phyloP scores from a whole-genome alignment of 2,329 filamentous ascomycete species.

The Microsporum canis region DNA sequence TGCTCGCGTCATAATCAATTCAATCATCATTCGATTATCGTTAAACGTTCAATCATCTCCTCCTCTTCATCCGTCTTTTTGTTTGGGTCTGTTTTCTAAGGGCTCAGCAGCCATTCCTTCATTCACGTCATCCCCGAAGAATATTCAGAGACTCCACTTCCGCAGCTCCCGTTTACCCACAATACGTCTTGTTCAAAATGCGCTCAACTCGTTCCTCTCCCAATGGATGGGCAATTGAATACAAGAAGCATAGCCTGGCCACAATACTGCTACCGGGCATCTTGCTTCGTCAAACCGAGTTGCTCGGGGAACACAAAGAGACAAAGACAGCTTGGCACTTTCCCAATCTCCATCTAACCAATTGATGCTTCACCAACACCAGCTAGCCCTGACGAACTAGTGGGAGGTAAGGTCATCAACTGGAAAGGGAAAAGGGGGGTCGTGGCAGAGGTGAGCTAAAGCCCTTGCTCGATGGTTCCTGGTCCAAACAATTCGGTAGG shows the following conservation, averaged over 20 bases:
- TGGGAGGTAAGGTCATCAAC: neutral
- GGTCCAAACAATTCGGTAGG: neutral
- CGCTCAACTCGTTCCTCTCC: neutral
- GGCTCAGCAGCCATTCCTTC: neutral
- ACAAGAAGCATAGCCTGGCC: neutral
- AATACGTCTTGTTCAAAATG: neutral
- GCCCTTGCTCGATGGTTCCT: neutral
- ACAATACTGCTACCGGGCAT: neutral
- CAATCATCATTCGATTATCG: neutral
- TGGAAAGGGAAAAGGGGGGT: neutral
- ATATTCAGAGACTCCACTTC: neutral
- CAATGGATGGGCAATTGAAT: constrained; percentile 1
- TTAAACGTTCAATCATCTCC: neutral
- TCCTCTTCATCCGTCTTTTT: neutral
- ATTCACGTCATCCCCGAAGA: neutral
- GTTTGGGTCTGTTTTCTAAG: neutral
- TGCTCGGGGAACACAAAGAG: neutral
- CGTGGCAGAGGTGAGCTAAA: neutral
- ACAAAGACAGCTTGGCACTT: neutral
- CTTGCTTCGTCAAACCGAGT: neutral
- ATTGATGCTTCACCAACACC: neutral
- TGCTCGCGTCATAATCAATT: neutral
- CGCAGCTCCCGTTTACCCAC: neutral
- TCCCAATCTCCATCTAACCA: constrained; percentile 1
- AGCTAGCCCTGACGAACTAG: neutral